phyloP scores from a whole-genome alignment of 805 yeast species.

The Ogataea henricii region DNA sequence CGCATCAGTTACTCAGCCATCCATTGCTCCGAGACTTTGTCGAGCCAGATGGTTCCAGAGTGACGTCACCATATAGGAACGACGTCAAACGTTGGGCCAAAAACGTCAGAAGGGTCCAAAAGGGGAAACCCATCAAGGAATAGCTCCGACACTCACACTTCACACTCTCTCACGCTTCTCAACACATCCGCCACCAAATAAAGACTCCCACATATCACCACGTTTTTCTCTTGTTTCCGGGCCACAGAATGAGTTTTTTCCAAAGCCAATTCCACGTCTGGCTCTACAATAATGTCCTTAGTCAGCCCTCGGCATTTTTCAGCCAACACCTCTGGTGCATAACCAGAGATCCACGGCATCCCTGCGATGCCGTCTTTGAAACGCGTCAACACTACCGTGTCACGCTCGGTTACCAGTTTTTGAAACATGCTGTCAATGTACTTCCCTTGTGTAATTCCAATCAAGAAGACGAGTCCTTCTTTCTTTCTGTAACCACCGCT shows the following conservation, averaged over 20 bases:
- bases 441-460: slow-evolving; percentile 80
- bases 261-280: slow-evolving; percentile 32
- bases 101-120: slow-evolving; percentile 39
- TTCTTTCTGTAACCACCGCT: slow-evolving; percentile 9
- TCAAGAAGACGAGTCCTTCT: slow-evolving; percentile 49
- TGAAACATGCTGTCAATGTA: slow-evolving; percentile 51
- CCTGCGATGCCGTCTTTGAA: slow-evolving; percentile 70
- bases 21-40: slow-evolving; percentile 33
- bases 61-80: slow-evolving; percentile 25
- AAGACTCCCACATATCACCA: slow-evolving; percentile 70
- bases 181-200: slow-evolving; percentile 64
- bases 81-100: slow-evolving; percentile 39
- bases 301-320: slow-evolving; percentile 23
- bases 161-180: slow-evolving; percentile 22
- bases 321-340: slow-evolving; percentile 37
- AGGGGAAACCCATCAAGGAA: slow-evolving; percentile 33
- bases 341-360: slow-evolving; percentile 90
- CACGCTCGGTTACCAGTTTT: slow-evolving; percentile 49
- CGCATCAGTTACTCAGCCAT: slow-evolving; percentile 61
- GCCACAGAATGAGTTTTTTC: slow-evolving; percentile 21
- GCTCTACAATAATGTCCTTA: slow-evolving; percentile 28
- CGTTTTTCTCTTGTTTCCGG: slow-evolving; percentile 14
- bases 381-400: slow-evolving; percentile 59
- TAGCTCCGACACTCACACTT: neutral
- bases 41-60: slow-evolving; percentile 35